Evolutionary conservation across 495 filamentous ascomycete genomes (phyloP), one percentile per base, ranked within the genome.

Genomic region (Halenospora varia): DNA sequence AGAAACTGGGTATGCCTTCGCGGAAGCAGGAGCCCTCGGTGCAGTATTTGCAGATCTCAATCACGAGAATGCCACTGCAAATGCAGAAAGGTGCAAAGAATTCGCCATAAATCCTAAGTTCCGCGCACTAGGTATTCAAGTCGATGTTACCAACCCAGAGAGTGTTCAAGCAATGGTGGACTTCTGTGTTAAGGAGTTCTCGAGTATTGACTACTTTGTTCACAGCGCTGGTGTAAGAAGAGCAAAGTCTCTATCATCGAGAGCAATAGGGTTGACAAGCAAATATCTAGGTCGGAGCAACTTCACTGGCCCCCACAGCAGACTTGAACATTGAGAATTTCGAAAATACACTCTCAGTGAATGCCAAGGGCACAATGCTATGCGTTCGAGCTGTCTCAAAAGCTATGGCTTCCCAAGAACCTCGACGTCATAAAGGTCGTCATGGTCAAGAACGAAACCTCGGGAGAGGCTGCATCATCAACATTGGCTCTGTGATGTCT

Each of bases 391-490:
- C 60, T 2, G 53, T 61, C 8, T 49, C 19, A 23, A 48, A 25
- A n/a, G 51, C 25, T 2, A 64, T 64, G 62, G 45, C 39, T n/a
- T 13, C 10, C 2, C 62, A 64, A 29, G 53, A 62, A 18, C 53
- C 58, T 9, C 10, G 8, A 18, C 17, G 20, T n/a, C 19, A 51
- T 35, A 18, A 15, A 11, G n/a, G 22, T 2, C n/a, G 54, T 6
- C 44, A 47, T 47, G 2, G 35, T 17, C 17, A 35, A 22, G 6
- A 18, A 19, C 47, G 56, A 6, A 48, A 46, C 10, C 25, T 25
- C 22, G 56, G 53, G 3, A 61, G 73, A n/a, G 78, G 80, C 1
- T 69, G 68, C 0, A 80, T 83, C 24, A 69, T 81, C 41, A 76
- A 73, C 42, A 63, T 80, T 19, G 76, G 74, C 8, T 80, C 76